Conservation (phyloP, 2,329 filamentous ascomycete genomes). For the Cladosporium halotolerans region DNA sequence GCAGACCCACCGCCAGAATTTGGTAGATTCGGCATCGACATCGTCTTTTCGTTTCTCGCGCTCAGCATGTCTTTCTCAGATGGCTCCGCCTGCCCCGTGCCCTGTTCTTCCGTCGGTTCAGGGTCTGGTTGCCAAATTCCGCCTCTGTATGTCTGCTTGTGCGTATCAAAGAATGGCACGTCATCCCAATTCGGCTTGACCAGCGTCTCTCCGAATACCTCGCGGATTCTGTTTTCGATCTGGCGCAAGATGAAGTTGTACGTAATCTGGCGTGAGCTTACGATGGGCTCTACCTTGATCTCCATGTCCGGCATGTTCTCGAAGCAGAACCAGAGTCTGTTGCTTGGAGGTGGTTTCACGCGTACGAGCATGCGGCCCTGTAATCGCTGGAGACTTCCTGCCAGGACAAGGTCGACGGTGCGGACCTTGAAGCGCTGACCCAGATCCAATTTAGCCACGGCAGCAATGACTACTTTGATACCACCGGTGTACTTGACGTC, state of each 20-base stretch:
- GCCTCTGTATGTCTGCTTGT: constrained; percentile 70
- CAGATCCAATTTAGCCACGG: constrained; percentile 87
- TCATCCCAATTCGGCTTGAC: constrained; percentile 97
- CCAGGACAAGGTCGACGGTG: constrained; percentile 82
- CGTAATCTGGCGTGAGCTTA: constrained; percentile 91
- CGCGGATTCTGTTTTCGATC: constrained; percentile 91
- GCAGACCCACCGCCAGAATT: constrained; percentile 12
- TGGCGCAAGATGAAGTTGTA: constrained; percentile 86
- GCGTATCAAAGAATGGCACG: constrained; percentile 79
- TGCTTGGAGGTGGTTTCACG: constrained; percentile 91
- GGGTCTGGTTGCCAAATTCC: constrained; percentile 65
- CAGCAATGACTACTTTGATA: constrained; percentile 81
- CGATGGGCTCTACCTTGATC: constrained; percentile 89
- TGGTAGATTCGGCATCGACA: constrained; percentile 20
- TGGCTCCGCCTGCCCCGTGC: not conserved
- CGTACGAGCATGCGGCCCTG: constrained; percentile 80
- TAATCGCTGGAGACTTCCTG: constrained; percentile 75
- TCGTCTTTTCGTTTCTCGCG: constrained; percentile 20
- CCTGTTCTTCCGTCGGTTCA: constrained; percentile 17
- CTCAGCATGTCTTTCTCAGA: constrained; percentile 10
- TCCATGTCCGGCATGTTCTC: constrained; percentile 91
- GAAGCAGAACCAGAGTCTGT: constrained; percentile 93
- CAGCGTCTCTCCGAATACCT: constrained; percentile 85
- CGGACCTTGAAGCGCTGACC: constrained; percentile 82
- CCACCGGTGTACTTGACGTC: constrained; percentile 87